Evolutionary conservation across 2,329 filamentous ascomycete species (phyloP).

Genomic region (Domatiomyces globalis): DNA sequence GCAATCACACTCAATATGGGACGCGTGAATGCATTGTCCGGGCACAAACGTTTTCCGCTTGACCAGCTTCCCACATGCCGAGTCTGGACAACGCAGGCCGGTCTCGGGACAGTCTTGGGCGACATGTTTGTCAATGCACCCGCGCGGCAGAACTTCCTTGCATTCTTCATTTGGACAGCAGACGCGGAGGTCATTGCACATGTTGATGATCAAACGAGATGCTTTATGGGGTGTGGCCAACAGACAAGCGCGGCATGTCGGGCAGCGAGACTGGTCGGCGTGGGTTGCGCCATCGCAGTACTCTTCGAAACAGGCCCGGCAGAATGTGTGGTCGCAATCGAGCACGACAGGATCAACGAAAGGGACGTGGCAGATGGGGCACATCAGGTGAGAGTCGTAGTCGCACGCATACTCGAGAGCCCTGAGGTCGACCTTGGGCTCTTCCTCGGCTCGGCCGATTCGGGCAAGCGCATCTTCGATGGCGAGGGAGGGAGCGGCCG

Average conservation of each 20-base stretch:
- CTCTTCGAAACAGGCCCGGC: slow-evolving; percentile 42
- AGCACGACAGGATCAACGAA: slow-evolving; percentile 46
- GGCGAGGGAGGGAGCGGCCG: slow-evolving; percentile 1
- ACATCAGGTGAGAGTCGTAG: slow-evolving; percentile 48
- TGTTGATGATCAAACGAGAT: slow-evolving; percentile 44
- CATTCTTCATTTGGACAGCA: slow-evolving; percentile 48
- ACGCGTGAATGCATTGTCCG: slow-evolving; percentile 15
- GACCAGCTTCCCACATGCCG: slow-evolving; percentile 38
- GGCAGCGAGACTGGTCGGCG: slow-evolving; percentile 31
- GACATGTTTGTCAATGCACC: slow-evolving; percentile 45
- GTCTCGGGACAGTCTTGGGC: slow-evolving; percentile 46
- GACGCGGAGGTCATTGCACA: slow-evolving; percentile 48
- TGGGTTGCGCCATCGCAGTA: slow-evolving; percentile 11
- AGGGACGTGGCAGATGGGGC: slow-evolving; percentile 49
- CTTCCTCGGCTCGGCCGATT: background rate
- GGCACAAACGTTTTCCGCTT: slow-evolving; percentile 37
- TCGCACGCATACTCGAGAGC: slow-evolving; percentile 42
- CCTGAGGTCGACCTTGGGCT: slow-evolving; percentile 33
- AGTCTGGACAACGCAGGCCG: slow-evolving; percentile 38
- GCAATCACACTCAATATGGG: slow-evolving; percentile 18
- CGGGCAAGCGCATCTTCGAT: background rate
- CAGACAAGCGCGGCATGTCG: slow-evolving; percentile 40
- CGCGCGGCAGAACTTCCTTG: slow-evolving; percentile 38
- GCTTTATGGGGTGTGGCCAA: slow-evolving; percentile 28
- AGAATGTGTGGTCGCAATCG: slow-evolving; percentile 51